Evolutionary conservation across 1,284 basidiomycete genomes (phyloP), one percentile per base, ranked within the genome.

Genomic region (Ganoderma boninense): DNA sequence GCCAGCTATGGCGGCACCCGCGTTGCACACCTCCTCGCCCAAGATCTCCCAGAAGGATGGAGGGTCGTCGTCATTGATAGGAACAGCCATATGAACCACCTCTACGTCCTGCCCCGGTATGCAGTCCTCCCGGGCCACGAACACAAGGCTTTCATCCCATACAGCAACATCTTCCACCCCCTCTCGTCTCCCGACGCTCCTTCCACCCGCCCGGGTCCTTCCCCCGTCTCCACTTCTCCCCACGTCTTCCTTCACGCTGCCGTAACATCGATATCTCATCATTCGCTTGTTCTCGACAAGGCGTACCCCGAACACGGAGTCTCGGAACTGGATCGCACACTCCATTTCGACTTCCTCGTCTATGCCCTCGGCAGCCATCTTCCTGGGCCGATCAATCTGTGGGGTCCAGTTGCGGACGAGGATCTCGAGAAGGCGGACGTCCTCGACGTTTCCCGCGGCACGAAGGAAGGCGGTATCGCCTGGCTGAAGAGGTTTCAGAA

Each of bases 71-170:
- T 91, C n/a, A 84, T 94, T 54, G 92, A 94, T 76, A 82, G 92
- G 67, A 93, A 94, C 74, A 76, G 70, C 63, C 77, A 80, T 71
- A 73, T 79, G 69, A 79, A 79, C 71, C 79, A 90, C 76, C 83
- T 90, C 6, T 91, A 92, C 79, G 87, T 88, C 64, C 84, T 92
- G 63, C 90, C 92, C 3, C 85, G 92, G 62, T 88, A 88, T 73
- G 86, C 88, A 11, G 87, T 92, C 16, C 83, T 93, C 10, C 85
- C 90, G 7, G 87, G 87, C 42, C 90, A 93, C 76, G 91, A 92
- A 80, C 88, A 92, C 82, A 93, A 93, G 83, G 90, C 90, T 23
- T 80, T 95, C 80, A 88, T 94, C 73, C 92, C 93, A 0, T 92
- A 90, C 78, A 82, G 81, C 69, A 86, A 84, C 74, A 71, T 87